phyloP scores from a whole-genome alignment of 352 stramenopile species.

The Thraustochytrium sp. region DNA sequence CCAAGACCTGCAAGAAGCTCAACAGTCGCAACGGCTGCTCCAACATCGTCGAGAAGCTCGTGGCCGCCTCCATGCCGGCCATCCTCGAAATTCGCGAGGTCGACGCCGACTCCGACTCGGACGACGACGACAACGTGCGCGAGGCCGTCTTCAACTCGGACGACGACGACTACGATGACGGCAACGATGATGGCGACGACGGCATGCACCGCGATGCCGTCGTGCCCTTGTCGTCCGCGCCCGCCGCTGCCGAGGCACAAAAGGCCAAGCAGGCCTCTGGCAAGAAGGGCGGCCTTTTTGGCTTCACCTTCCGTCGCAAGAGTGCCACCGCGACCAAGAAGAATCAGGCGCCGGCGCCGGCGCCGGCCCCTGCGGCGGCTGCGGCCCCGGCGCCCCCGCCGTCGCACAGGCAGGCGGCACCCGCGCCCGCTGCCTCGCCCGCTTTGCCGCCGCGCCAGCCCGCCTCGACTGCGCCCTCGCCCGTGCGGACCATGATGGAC shows the following conservation, averaged over 20 bases:
- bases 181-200: background rate
- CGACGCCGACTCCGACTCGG: background rate
- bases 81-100: constrained; percentile 9
- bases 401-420: no score
- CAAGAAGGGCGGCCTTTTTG: no score
- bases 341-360: background rate
- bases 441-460: no score
- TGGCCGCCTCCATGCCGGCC: background rate
- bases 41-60: constrained; percentile 29
- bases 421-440: no score
- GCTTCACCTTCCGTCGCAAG: no score
- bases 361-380: background rate
- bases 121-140: background rate
- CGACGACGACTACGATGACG: background rate
- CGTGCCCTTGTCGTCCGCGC: background rate
- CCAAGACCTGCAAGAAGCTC: constrained; percentile 14
- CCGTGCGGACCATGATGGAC: no score
- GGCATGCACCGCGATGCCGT: background rate
- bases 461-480: no score
- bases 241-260: background rate
- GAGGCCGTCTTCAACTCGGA: background rate
- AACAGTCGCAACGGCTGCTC: background rate
- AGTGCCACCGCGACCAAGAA: background rate
- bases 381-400: background rate
- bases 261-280: no score